Conservation (phyloP, 495 filamentous ascomycete species). For the Geoglossum glabrum region DNA sequence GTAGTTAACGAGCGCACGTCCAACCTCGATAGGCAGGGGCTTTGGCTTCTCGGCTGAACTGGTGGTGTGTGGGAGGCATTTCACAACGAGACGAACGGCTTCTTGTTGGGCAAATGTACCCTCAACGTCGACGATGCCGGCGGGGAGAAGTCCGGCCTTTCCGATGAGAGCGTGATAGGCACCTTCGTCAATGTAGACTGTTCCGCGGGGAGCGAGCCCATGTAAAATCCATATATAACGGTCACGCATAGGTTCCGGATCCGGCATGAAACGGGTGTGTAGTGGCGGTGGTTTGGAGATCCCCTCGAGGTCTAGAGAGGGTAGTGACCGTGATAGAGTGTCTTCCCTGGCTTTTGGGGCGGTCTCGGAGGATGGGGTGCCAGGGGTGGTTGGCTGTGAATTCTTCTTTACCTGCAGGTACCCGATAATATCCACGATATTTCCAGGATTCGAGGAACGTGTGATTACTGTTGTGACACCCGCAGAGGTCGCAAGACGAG, state of each 20-base stretch:
- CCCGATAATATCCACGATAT: slow-evolving; percentile 67
- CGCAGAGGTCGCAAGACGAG: slow-evolving; percentile 78
- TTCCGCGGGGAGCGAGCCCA: slow-evolving; percentile 81
- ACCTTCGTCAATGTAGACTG: slow-evolving; percentile 75
- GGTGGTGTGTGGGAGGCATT: slow-evolving; percentile 5
- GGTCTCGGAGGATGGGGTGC: background rate
- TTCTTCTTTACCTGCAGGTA: slow-evolving; percentile 41
- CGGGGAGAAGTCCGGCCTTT: slow-evolving; percentile 80
- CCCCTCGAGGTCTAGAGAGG: background rate
- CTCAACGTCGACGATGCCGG: slow-evolving; percentile 73
- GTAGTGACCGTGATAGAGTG: background rate
- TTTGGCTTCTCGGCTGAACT: slow-evolving; percentile 23
- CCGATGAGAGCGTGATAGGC: slow-evolving; percentile 56
- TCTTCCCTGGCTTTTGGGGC: background rate
- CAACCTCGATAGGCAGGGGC: slow-evolving; percentile 51
- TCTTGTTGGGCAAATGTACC: slow-evolving; percentile 83
- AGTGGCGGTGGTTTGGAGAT: slow-evolving; percentile 37
- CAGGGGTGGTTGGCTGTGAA: slow-evolving; percentile 1
- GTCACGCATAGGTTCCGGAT: slow-evolving; percentile 69
- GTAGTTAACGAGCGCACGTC: slow-evolving; percentile 85
- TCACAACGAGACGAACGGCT: slow-evolving; percentile 64
- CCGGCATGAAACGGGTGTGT: slow-evolving; percentile 84
- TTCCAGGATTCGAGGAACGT: slow-evolving; percentile 75
- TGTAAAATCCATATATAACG: slow-evolving; percentile 94
- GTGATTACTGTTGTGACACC: slow-evolving; percentile 94